Base-by-base conservation (phyloP, 78 protist genomes). In the Neovahlkampfia damariscottae region DNA sequence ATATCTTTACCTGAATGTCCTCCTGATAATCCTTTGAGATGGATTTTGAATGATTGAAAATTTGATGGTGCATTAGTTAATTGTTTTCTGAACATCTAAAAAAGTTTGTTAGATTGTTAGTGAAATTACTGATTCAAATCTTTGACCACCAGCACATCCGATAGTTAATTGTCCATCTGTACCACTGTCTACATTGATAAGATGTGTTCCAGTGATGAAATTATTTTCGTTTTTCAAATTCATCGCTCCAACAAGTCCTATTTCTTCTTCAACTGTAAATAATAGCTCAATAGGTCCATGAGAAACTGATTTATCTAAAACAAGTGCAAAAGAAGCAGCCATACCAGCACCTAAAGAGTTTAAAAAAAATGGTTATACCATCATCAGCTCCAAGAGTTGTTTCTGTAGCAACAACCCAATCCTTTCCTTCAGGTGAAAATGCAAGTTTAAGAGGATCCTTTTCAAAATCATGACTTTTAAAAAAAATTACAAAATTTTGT, bases 331-430 rank as follows among this genome's bases (percentile, higher is more conserved):
- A 36, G 79, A 74, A 31, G 75, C 40, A 31, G 86, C 83, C 72
- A 82, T 74, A 2, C 86, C 86, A n/a, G n/a, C n/a, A n/a, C n/a
- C n/a, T n/a, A n/a, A n/a, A n/a, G n/a, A n/a, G n/a, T n/a, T n/a
- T n/a, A n/a, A n/a, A n/a, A n/a, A n/a, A n/a, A n/a, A n/a, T n/a
- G n/a, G n/a, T n/a, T 6, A 40, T 40, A 27, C 86, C 86, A 30
- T 82, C 69, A 72, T 82, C 86, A 5, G 82, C 86, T 5, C 86
- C 86, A 9, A 82, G 84, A 5, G 85, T 82, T 29, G 86, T 82
- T 27, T 31, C 3, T 28, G 2, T 82, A n/a, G 86, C 86, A 36
- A 2, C 69, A 6, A 82, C 38, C 78, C 30, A 3, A 4, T 2
- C 40, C 29, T 37, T 4, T 2, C 4, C 59, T n/a, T n/a, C n/a